Evolutionary conservation across 148 eudicot genomes (phyloP), one percentile per base, ranked within the genome.

Genomic region (Chenopodium quinoa): DNA sequence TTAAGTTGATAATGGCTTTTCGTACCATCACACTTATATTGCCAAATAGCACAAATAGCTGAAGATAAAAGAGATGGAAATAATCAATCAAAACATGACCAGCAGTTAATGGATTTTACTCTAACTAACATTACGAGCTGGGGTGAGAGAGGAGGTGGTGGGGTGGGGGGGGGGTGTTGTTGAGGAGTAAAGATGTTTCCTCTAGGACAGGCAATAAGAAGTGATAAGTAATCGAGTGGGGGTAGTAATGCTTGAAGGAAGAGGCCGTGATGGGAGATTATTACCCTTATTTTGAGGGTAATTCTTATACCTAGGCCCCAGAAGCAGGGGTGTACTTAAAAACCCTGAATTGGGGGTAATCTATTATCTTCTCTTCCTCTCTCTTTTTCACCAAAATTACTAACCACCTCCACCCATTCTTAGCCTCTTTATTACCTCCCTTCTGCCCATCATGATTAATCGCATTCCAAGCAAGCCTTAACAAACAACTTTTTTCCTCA

Each of bases 301-400:
- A 40, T 40, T 40, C 44, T 40, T 40, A 40, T 40, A 40, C 44
- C 44, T 40, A 40, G 44, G 44, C 44, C 44, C 44, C 44, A 40
- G 7, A 40, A 40, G 44, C 44, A 40, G 44, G 44, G 44, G 44
- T 40, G 44, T 40, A 40, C 44, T 40, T 40, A 6, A 40, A 40
- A 40, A 71, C 52, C 74, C 74, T 71, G 25, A 7, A 1, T 31
- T 4, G 11, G 19, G 17, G 73, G 73, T 69, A 67, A 32, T 69
- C 73, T 32, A 69, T 69, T 40, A 71, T 52, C 74, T 71, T n/a
- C 9, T 62, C 66, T 62, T 62, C 66, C 66, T 62, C 23, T 20
- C 27, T 62, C 50, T 40, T 25, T 71, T 40, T 0, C 50, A 37
- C 52, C 74, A 71, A 40, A 40, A 71, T 32, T 2, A 19, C 22